These are phyloP conservation scores for Cyclotella sp. DNA, from an alignment of 108 stramenopile species.

Conservation along the genomic window DNA sequence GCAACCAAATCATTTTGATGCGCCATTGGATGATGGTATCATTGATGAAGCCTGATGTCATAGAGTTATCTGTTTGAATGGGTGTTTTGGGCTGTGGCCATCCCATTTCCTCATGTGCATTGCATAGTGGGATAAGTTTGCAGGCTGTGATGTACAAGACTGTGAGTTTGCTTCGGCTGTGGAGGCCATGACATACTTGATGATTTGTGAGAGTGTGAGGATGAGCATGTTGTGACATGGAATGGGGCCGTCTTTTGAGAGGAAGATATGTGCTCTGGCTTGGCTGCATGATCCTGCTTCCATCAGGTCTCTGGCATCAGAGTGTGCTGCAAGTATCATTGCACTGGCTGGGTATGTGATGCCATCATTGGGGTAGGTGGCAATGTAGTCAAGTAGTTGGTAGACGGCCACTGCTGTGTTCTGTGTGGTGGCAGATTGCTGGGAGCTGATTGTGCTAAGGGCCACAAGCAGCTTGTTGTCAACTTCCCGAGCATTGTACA, in stretches of 20 bases:
- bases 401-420: not conserved
- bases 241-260: not conserved
- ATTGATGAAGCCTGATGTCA: too few species aligned
- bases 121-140: not conserved
- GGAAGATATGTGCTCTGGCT: not conserved
- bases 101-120: too few species aligned
- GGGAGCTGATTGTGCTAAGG: not conserved
- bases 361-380: not conserved
- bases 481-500: constrained; percentile 5
- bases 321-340: not conserved
- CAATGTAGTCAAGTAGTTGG: constrained; percentile 1
- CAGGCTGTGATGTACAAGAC: not conserved
- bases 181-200: not conserved
- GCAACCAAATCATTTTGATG: too few species aligned
- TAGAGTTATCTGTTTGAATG: too few species aligned
- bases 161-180: not conserved
- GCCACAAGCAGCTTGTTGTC: constrained; percentile 6
- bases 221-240: not conserved
- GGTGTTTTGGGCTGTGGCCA: too few species aligned
- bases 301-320: not conserved
- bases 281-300: not conserved
- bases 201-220: not conserved
- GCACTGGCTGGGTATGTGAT: not conserved
- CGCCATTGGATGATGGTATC: too few species aligned
- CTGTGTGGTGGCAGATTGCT: not conserved